Evolutionary conservation across 306 rosid genomes (phyloP).

Genomic region (Abrus precatorius): DNA sequence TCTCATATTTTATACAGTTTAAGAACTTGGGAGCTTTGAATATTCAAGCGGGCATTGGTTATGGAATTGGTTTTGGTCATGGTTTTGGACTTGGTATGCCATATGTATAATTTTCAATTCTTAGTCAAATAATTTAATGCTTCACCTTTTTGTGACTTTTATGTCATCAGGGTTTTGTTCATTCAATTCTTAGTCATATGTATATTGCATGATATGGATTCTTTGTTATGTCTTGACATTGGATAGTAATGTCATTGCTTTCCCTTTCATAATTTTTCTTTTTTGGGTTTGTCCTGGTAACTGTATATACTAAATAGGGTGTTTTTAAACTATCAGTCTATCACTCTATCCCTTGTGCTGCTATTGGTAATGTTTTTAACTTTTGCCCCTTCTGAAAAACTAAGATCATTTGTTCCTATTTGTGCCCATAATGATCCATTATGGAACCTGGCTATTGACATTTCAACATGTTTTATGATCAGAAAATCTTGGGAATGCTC

Average conservation of each 20-base stretch:
- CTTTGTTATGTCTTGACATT: neutral
- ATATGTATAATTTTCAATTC: neutral
- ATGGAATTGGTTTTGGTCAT: constrained; percentile 88
- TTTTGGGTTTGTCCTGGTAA: no score
- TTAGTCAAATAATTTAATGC: neutral
- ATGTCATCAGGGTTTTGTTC: neutral
- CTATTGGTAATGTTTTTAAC: no score
- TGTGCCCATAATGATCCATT: neutral
- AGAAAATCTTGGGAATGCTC: neutral
- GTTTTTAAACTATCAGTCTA: no score
- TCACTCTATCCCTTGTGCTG: no score
- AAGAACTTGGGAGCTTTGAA: constrained; percentile 74
- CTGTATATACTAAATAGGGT: no score
- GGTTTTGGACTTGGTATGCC: constrained; percentile 88
- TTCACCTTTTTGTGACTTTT: neutral
- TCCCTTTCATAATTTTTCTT: no score
- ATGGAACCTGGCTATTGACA: neutral
- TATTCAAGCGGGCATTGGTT: constrained; percentile 71
- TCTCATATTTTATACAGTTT: constrained; percentile 56
- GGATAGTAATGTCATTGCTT: neutral
- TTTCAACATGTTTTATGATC: constrained; percentile 12
- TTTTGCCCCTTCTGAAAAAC: no score
- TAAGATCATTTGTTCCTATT: no score
- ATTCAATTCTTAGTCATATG: no score
- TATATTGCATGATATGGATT: neutral